Evolutionary conservation across 2,329 filamentous ascomycete species (phyloP).

Genomic region (Knufia fluminis): DNA sequence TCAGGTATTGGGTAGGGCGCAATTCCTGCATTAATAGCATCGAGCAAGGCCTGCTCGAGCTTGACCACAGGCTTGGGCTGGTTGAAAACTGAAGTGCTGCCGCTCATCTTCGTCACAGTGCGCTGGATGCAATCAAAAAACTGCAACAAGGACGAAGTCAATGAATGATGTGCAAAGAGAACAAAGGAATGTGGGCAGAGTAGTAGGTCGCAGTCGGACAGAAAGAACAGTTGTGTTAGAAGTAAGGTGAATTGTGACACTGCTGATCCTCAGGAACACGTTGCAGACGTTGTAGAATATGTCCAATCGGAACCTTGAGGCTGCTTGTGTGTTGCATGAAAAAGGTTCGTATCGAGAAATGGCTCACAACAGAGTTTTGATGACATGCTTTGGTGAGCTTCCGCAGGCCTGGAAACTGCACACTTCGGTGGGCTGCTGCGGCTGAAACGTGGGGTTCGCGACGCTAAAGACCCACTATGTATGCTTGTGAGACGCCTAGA

Average conservation of each 20-base stretch:
- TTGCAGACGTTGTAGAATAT: not conserved
- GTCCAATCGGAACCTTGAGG: conserved; percentile 8
- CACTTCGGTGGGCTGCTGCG: not conserved
- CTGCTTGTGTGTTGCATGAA: not conserved
- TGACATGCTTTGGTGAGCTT: not conserved
- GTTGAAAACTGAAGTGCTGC: conserved; percentile 17
- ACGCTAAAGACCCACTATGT: not conserved
- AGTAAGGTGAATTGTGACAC: conserved; percentile 2
- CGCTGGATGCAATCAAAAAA: not conserved
- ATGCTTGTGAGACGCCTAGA: not conserved
- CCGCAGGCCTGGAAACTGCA: too few species aligned
- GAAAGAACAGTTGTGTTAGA: not conserved
- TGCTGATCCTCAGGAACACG: conserved; percentile 10
- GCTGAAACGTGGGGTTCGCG: conserved; percentile 5
- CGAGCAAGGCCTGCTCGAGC: conserved; percentile 28
- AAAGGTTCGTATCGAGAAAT: conserved; percentile 7
- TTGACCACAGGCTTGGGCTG: conserved; percentile 21
- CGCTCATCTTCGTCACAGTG: not conserved
- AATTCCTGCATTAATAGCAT: conserved; percentile 40
- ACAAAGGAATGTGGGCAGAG: not conserved
- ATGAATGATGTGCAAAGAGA: not conserved
- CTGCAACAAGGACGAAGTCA: not conserved
- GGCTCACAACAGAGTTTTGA: not conserved
- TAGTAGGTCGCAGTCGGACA: not conserved
- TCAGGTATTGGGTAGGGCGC: conserved; percentile 41